Base-by-base conservation (phyloP, 345 rosid species). In the Eucalyptus erythrocorys region DNA sequence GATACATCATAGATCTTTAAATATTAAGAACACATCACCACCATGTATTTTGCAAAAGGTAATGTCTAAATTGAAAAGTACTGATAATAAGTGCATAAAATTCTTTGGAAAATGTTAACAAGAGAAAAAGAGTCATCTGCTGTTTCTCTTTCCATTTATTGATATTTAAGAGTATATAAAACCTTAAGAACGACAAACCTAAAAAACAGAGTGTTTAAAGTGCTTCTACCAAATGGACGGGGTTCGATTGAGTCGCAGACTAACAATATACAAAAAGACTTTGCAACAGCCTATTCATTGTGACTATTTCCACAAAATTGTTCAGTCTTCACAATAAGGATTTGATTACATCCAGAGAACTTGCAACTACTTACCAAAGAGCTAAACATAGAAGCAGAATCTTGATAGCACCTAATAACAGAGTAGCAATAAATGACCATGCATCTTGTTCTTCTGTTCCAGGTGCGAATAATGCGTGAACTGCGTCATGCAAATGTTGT, bases 401-500 rank as follows among this genome's bases (percentile, higher is more conserved):
- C 8, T 50, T 16, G 53, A 16, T 0, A 50, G 8, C 8, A 50
- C 53, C 22, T 50, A 50, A 16, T 50, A 50, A 50, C 21, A 50
- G 53, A 50, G 53, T 48, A 48, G 48, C 13, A 47, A 49, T 14
- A 49, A 49, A 5, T 14, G 51, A 49, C 51, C 87, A 81, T 57
- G 88, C 79, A 34, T 80, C 64, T 61, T 85, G 59, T 50, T 57
- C 86, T 51, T 87, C 59, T 89, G 61, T 68, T 91, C 81, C 64
- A 91, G 99, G 99, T 95, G 87, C 96, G 93, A 51, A 97, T 98
- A 89, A 98, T 98, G 97, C 96, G 96, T 30, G 94, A 97, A 94
- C 90, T 97, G 91, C 97, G 96, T 40, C 99, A 98, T 95, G 98
- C 99, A 92, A 98, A 98, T 91, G 94, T 98, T 90, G 99, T 98